Conservation (phyloP, 2,329 filamentous ascomycete genomes). For the Colletotrichum trifolii region DNA sequence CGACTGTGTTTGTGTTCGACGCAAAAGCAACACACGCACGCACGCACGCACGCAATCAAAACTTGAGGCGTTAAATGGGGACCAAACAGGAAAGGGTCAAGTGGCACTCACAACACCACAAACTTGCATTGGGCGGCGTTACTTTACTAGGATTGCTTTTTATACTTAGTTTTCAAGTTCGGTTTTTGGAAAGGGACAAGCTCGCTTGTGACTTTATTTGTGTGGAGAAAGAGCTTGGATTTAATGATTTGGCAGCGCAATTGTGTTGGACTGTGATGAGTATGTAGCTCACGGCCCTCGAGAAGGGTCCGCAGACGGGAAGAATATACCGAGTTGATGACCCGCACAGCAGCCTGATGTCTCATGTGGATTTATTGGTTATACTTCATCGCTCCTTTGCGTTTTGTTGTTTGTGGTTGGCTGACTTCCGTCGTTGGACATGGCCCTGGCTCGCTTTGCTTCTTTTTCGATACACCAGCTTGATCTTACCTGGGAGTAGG, state of each 20-base stretch:
- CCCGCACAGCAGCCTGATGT: neutral
- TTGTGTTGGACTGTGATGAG: slow-evolving; percentile 23
- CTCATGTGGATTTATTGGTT: neutral
- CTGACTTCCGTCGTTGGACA: too few relatives aligned
- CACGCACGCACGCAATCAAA: slow-evolving; percentile 11
- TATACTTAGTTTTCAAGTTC: neutral
- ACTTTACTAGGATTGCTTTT: slow-evolving; percentile 2
- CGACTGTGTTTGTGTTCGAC: slow-evolving; percentile 56
- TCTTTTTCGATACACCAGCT: too few relatives aligned
- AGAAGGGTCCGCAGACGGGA: neutral
- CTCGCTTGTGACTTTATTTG: too few relatives aligned
- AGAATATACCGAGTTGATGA: slow-evolving; percentile 20
- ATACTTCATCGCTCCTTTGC: neutral
- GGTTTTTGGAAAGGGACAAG: too few relatives aligned
- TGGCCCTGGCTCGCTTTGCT: too few relatives aligned
- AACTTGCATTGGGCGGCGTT: slow-evolving; percentile 36
- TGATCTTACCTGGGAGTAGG: too few relatives aligned
- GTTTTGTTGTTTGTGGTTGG: too few relatives aligned
- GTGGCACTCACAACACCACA: slow-evolving; percentile 5
- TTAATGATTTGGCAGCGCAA: slow-evolving; percentile 23
- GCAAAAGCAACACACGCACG: slow-evolving; percentile 1
- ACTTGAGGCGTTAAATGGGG: slow-evolving; percentile 28
- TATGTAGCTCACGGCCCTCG: neutral
- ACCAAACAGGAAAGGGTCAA: slow-evolving; percentile 10
- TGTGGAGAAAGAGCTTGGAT: slow-evolving; percentile 12